Percentiles rank a stretch among this genome's conserved stretches.
Conservation (phyloP, 2,329 filamentous ascomycete species). For the Mariannaea sp. region DNA sequence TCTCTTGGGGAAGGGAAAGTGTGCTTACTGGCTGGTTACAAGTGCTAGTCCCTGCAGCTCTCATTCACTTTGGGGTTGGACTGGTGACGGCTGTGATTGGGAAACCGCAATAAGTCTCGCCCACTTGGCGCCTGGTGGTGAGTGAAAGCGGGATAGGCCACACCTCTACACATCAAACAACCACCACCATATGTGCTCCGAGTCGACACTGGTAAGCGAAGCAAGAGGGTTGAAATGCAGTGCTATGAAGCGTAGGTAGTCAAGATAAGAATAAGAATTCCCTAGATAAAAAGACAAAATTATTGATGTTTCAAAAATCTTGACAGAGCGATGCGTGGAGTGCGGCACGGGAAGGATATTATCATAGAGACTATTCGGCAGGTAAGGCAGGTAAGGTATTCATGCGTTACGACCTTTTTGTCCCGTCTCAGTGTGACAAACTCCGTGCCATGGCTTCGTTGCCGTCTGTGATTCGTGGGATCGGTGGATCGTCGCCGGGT, state of each 20-base stretch:
- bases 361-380: too few relatives aligned
- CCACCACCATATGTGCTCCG: constrained; percentile 13
- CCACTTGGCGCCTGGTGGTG: background rate
- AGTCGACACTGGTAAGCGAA: too few relatives aligned
- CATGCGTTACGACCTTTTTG: constrained; percentile 3
- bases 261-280: constrained; percentile 6
- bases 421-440: background rate
- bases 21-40: constrained; percentile 8
- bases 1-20: constrained; percentile 1
- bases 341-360: background rate
- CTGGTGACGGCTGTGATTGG: constrained; percentile 11
- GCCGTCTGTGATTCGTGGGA: background rate
- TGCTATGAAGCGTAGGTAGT: constrained; percentile 3
- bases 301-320: background rate
- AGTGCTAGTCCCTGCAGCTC: constrained; percentile 20
- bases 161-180: background rate
- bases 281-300: constrained; percentile 4
- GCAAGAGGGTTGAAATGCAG: constrained; percentile 13
- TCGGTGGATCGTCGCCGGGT: background rate
- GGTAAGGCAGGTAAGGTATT: too few relatives aligned
- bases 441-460: background rate
- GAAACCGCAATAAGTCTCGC: background rate
- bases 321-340: background rate
- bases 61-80: constrained; percentile 2
- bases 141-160: background rate